Conservation (phyloP, 805 yeast genomes). For the Metschnikowia lochheadii region DNA sequence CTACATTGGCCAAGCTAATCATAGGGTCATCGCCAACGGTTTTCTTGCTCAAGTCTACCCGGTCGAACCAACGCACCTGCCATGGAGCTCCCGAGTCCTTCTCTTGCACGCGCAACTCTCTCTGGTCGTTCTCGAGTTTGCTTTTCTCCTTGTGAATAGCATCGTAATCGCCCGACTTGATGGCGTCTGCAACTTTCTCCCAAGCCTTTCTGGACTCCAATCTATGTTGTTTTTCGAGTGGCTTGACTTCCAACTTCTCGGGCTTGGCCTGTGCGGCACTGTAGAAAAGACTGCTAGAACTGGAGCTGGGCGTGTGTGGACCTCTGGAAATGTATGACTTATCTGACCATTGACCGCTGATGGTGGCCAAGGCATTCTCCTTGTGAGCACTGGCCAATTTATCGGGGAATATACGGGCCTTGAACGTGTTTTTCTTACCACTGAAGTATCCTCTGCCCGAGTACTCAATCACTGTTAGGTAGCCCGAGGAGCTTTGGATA, state of each 20-base stretch:
- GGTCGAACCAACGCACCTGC: slow-evolving; percentile 80
- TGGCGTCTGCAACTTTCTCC: slow-evolving; percentile 85
- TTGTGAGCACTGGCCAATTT: slow-evolving; percentile 44
- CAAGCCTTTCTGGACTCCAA: slow-evolving; percentile 89
- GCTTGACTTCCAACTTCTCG: slow-evolving; percentile 67
- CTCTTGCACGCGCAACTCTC: slow-evolving; percentile 76
- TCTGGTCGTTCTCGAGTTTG: slow-evolving; percentile 76
- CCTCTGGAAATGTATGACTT: slow-evolving; percentile 63
- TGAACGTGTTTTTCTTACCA: slow-evolving; percentile 91
- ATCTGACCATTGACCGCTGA: slow-evolving; percentile 92
- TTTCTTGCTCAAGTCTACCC: slow-evolving; percentile 24
- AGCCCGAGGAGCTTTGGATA: slow-evolving; percentile 80
- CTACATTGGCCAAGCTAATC: slow-evolving; percentile 37
- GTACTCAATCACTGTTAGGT: slow-evolving; percentile 67
- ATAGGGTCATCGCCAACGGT: slow-evolving; percentile 26
- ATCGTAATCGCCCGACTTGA: slow-evolving; percentile 69
- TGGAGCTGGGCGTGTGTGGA: slow-evolving; percentile 39
- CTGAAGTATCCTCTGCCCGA: slow-evolving; percentile 92
- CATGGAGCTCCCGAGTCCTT: slow-evolving; percentile 58
- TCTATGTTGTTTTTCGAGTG: slow-evolving; percentile 72
- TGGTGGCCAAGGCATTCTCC: slow-evolving; percentile 69
- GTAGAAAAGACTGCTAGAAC: slow-evolving; percentile 53
- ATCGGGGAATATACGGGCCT: slow-evolving; percentile 71
- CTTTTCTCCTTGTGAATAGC: slow-evolving; percentile 72
- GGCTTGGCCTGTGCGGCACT: slow-evolving; percentile 52